Base-by-base conservation (phyloP, 1,139 yeast species). In the Saccharomycopsis phalli region DNA sequence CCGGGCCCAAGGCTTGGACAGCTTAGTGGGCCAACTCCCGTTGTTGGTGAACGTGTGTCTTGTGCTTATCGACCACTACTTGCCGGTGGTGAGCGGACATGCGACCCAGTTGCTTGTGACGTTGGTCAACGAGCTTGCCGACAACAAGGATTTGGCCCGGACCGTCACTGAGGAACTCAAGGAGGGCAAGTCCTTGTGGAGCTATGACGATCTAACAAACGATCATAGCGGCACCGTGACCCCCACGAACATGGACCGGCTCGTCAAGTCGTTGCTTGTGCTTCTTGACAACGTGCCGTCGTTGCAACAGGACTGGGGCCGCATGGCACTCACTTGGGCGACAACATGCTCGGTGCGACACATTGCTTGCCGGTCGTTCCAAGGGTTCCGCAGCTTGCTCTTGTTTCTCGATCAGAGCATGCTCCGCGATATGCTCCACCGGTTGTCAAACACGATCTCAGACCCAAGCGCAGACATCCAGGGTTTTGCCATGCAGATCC, bases 341-440 rank as follows among this genome's bases (percentile, higher is more conserved):
- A 91, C 98, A 0, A 79, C 95, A 1, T 91, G 98, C 63, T 94
- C 97, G 2, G 98, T 91, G 0, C 71, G 97, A 53, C 99, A 93
- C 57, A 75, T 91, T 53, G 98, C 99, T 0, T 91, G 98, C 52
- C 73, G 98, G 25, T 87, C 97, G 0, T 91, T 93, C 59, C 98
- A 93, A 57, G 71, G 87, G 0, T 91, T 88, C 61, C 67, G 99
- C 37, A 83, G 94, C 3, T 61, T 91, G 40, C 62, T 87, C 13
- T 73, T 83, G 11, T 77, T 80, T 50, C 63, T 91, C 48, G 96
- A 91, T 54, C 91, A 82, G 54, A 69, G 74, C 11, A 91, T 91
- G 95, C 66, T 93, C 42, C 77, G 86, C 39, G 97, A 88, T 60
- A 86, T 93, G 95, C 66, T 93, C 25, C 95, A 91, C 42, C 71